Evolutionary conservation across 2,329 filamentous ascomycete species (phyloP).

Genomic region (Scedosporium dehoogii): DNA sequence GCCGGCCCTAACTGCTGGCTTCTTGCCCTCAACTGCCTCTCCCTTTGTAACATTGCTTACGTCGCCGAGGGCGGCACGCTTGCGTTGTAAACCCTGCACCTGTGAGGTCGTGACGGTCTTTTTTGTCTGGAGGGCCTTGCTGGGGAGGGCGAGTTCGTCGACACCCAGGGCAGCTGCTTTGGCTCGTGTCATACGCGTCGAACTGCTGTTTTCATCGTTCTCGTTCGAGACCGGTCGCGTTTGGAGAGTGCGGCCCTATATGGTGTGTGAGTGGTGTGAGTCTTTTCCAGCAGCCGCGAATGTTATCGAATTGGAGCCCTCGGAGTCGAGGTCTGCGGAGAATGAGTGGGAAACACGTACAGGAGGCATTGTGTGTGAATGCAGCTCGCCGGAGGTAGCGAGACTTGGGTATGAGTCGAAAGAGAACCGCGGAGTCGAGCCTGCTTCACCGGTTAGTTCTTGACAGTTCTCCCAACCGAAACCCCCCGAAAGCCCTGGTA

Average conservation of each 20-base stretch:
- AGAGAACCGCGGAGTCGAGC: too few species aligned
- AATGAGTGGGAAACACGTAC: not conserved
- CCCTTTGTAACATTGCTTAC: slow-evolving; percentile 90
- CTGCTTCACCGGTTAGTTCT: too few species aligned
- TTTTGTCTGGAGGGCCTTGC: slow-evolving; percentile 59
- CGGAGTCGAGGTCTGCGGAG: not conserved
- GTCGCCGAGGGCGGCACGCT: slow-evolving; percentile 80
- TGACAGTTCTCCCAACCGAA: too few species aligned
- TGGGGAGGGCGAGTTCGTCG: slow-evolving; percentile 44
- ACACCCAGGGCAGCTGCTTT: slow-evolving; percentile 67
- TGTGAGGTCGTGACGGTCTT: slow-evolving; percentile 46
- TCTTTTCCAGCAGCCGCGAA: too few species aligned
- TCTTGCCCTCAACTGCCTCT: slow-evolving; percentile 64
- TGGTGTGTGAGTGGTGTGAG: not conserved
- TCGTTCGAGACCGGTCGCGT: slow-evolving; percentile 70
- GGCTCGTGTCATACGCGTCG: slow-evolving; percentile 82
- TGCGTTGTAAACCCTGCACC: slow-evolving; percentile 42
- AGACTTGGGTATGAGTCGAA: too few species aligned
- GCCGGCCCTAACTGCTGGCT: slow-evolving; percentile 53
- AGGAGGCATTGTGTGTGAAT: slow-evolving; percentile 2
- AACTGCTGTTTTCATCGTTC: slow-evolving; percentile 80
- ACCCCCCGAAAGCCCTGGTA: too few species aligned
- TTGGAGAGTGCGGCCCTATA: slow-evolving; percentile 1
- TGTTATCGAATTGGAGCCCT: too few species aligned
- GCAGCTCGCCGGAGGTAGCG: not conserved